Evolutionary conservation across 2,329 filamentous ascomycete species (phyloP).

Genomic region (Colletotrichum sp.): DNA sequence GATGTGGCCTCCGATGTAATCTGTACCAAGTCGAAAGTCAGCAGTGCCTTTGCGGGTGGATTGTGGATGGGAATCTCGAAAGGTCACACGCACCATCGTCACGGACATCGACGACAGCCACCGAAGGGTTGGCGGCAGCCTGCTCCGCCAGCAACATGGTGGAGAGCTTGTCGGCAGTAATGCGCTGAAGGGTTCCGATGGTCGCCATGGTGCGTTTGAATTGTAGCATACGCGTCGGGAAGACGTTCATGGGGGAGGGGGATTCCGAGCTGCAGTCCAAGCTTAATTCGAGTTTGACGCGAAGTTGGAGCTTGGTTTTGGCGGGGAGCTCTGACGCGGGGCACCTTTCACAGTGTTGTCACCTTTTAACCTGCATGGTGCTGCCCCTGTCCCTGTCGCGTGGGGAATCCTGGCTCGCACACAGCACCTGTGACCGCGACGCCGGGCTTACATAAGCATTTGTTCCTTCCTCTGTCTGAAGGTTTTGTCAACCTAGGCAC

Average conservation of each 20-base stretch:
- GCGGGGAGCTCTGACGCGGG: slow-evolving; percentile 8
- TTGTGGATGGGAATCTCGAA: background rate
- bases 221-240: background rate
- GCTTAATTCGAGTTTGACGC: background rate
- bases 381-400: background rate
- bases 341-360: background rate
- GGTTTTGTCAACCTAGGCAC: background rate
- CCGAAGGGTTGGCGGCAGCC: slow-evolving; percentile 44
- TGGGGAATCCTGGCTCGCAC: background rate
- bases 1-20: slow-evolving; percentile 93
- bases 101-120: slow-evolving; percentile 87
- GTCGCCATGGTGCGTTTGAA: slow-evolving; percentile 48
- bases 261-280: background rate
- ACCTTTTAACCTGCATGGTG: too few relatives aligned
- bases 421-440: background rate
- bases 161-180: slow-evolving; percentile 73
- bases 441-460: background rate
- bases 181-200: slow-evolving; percentile 68
- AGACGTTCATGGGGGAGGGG: background rate
- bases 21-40: slow-evolving; percentile 45
- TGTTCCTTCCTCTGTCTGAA: background rate
- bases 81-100: slow-evolving; percentile 67
- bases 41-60: background rate
- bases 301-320: background rate
- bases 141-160: slow-evolving; percentile 62